Conservation (phyloP, 2,329 filamentous ascomycete species). For the Botrytis pseudocinerea region DNA sequence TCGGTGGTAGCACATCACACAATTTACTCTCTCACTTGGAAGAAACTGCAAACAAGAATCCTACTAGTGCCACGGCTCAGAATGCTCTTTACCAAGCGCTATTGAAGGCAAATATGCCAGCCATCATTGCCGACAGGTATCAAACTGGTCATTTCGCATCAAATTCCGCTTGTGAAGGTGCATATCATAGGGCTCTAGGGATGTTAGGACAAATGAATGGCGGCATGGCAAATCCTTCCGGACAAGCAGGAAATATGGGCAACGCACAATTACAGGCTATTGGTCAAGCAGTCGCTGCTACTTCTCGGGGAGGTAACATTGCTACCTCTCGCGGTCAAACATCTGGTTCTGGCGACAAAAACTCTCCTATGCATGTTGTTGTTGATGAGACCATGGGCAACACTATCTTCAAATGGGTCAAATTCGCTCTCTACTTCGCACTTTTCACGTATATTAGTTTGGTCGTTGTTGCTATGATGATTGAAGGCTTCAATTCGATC, state of each 20-base stretch:
- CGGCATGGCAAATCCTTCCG: slow-evolving; percentile 29
- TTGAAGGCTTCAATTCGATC: slow-evolving; percentile 77
- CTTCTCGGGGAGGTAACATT: slow-evolving; percentile 65
- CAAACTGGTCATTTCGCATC: slow-evolving; percentile 81
- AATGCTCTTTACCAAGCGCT: slow-evolving; percentile 93
- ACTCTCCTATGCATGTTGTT: slow-evolving; percentile 89
- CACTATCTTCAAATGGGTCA: slow-evolving; percentile 86
- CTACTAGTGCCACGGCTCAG: slow-evolving; percentile 81
- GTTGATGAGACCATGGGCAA: slow-evolving; percentile 85
- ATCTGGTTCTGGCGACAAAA: slow-evolving; percentile 67
- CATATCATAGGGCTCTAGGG: slow-evolving; percentile 75
- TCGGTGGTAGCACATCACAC: slow-evolving; percentile 44
- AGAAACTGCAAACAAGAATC: slow-evolving; percentile 90
- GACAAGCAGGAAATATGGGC: slow-evolving; percentile 47
- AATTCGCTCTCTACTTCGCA: slow-evolving; percentile 77
- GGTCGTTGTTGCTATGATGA: slow-evolving; percentile 75
- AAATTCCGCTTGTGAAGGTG: slow-evolving; percentile 73
- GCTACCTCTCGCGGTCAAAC: slow-evolving; percentile 50
- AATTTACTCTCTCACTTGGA: slow-evolving; percentile 81
- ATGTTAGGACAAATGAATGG: slow-evolving; percentile 51
- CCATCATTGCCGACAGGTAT: slow-evolving; percentile 88
- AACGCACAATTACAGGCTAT: slow-evolving; percentile 72
- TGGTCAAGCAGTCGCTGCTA: slow-evolving; percentile 77
- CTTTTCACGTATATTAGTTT: slow-evolving; percentile 78
- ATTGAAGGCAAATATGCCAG: slow-evolving; percentile 87